These are phyloP conservation scores for Athelia psychrophila DNA, from an alignment of 1,284 basidiomycete genomes.

Conservation along the genomic window DNA sequence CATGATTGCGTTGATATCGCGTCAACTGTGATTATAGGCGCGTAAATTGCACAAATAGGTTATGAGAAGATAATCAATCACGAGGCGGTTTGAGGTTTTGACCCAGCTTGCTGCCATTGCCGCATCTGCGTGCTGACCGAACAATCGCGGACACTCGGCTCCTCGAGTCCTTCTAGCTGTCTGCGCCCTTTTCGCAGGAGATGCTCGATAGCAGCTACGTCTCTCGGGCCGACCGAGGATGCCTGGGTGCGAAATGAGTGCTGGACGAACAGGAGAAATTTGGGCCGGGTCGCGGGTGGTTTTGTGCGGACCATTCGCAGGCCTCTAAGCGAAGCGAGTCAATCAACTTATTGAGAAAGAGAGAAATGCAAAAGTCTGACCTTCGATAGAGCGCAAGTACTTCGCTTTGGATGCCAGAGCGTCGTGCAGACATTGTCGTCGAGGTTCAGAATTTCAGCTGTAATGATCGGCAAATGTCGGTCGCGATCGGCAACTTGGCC, in stretches of 20 bases:
- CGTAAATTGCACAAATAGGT: conserved; percentile 1
- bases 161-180: conserved; percentile 69
- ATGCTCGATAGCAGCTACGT: conserved; percentile 70
- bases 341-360: neutral
- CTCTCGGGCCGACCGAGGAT: conserved; percentile 53
- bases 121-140: conserved; percentile 67
- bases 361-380: conserved; percentile 30
- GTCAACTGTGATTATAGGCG: no score
- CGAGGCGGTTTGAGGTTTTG: conserved; percentile 1
- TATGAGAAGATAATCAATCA: no score
- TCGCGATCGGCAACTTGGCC: neutral
- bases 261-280: conserved; percentile 64
- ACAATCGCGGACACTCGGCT: conserved; percentile 63
- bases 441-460: neutral
- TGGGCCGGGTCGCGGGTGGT: conserved; percentile 51
- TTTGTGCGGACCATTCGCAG: conserved; percentile 71
- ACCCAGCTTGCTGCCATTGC: conserved; percentile 45
- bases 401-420: conserved; percentile 68
- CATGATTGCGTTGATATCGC: no score
- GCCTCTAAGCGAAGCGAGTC: conserved; percentile 41
- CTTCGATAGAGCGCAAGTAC: conserved; percentile 72
- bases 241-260: conserved; percentile 68
- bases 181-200: conserved; percentile 61
- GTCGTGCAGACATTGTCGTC: neutral
- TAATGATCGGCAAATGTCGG: neutral